Conservation (phyloP, 805 yeast genomes). For the Wickerhamomyces hampshirensis region DNA sequence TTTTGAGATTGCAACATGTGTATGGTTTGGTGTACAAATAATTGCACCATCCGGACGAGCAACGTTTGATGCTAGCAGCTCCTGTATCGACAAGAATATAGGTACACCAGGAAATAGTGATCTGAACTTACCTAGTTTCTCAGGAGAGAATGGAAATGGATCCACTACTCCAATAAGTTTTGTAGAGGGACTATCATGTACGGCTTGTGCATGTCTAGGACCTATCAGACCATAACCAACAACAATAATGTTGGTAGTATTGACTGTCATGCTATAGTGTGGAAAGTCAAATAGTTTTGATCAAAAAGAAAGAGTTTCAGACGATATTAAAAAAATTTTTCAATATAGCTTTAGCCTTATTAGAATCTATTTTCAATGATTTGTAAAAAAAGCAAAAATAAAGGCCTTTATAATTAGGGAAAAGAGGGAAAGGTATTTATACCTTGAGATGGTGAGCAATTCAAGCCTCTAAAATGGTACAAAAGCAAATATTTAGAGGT, state of each 20-base stretch:
- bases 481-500: not conserved
- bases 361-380: too few species aligned
- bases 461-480: not conserved
- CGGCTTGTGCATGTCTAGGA: slow-evolving; percentile 19
- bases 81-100: slow-evolving; percentile 4
- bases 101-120: slow-evolving; percentile 7
- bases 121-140: slow-evolving; percentile 6
- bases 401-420: too few species aligned
- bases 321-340: too few species aligned
- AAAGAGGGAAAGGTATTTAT: too few species aligned
- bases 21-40: slow-evolving; percentile 18
- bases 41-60: slow-evolving; percentile 15
- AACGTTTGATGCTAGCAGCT: not conserved
- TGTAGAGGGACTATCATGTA: slow-evolving; percentile 11
- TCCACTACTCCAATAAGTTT: slow-evolving; percentile 14
- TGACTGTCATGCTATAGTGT: not conserved
- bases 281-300: too few species aligned
- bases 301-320: not conserved
- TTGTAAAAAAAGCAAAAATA: too few species aligned
- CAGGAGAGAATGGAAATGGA: slow-evolving; percentile 9
- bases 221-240: slow-evolving; percentile 20
- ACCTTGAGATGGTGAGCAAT: too few species aligned
- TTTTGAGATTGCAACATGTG: slow-evolving; percentile 11
- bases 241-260: slow-evolving; percentile 9
- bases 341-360: too few species aligned